phyloP scores from a whole-genome alignment of 2,329 filamentous ascomycete genomes.

The Colletotrichum orbiculare region DNA sequence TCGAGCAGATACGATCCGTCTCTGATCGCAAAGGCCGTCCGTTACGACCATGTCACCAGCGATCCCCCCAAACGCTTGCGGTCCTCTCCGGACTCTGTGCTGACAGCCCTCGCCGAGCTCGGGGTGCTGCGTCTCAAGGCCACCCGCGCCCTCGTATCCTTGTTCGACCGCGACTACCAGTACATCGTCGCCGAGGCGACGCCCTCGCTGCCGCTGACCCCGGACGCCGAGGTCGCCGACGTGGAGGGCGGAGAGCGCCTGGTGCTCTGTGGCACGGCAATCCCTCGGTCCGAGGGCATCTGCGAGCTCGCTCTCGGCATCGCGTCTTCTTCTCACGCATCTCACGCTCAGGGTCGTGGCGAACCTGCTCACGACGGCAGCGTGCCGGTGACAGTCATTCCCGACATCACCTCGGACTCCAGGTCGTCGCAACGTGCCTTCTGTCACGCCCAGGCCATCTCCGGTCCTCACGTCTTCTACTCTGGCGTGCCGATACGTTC shows the following conservation, averaged over 20 bases:
- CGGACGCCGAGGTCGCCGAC: conserved; percentile 22
- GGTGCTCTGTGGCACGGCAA: conserved; percentile 43
- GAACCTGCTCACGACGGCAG: not conserved
- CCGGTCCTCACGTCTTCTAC: conserved; percentile 47
- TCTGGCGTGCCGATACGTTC: conserved; percentile 55
- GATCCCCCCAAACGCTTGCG: conserved; percentile 40
- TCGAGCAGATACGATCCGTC: conserved; percentile 28
- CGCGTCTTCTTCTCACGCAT: not conserved
- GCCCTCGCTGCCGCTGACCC: conserved; percentile 49
- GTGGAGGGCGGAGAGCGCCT: conserved; percentile 18
- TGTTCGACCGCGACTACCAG: conserved; percentile 62
- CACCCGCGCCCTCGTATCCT: conserved; percentile 58
- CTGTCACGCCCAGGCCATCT: conserved; percentile 37
- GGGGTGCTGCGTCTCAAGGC: conserved; percentile 53
- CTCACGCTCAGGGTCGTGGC: not conserved
- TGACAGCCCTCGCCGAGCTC: conserved; percentile 63
- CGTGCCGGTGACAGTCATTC: conserved; percentile 48
- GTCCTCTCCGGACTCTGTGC: conserved; percentile 47
- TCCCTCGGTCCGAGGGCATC: conserved; percentile 43
- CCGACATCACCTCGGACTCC: conserved; percentile 46
- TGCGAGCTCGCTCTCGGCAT: conserved; percentile 43
- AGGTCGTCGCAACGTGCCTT: conserved; percentile 44
- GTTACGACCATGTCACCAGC: conserved; percentile 39
- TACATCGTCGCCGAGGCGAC: conserved; percentile 64
- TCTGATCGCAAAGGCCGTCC: conserved; percentile 9